phyloP scores from a whole-genome alignment of 495 filamentous ascomycete genomes.

The Penicillium samsonianum region DNA sequence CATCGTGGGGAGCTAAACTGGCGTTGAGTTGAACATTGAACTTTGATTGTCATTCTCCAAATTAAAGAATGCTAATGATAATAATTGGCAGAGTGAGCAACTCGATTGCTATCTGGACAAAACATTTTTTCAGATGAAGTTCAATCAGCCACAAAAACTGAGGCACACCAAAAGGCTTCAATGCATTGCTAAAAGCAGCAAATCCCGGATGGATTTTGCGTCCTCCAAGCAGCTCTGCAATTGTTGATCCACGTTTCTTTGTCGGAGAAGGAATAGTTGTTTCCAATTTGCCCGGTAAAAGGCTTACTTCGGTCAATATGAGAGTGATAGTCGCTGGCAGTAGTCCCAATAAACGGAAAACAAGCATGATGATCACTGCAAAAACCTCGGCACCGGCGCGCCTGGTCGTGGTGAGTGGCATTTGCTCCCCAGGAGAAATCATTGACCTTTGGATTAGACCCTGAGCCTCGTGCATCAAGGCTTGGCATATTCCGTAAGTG shows the following conservation, averaged over 20 bases:
- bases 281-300: not conserved
- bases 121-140: constrained; percentile 8
- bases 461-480: not conserved
- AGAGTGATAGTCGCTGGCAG: constrained; percentile 1
- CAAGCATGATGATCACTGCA: constrained; percentile 6
- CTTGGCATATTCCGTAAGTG: not conserved
- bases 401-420: not conserved
- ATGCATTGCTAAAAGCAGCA: not conserved
- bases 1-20: not conserved
- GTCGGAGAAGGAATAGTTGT: constrained; percentile 7
- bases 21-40: not conserved
- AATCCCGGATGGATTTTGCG: not conserved
- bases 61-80: no score
- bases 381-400: not conserved
- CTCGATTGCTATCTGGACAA: not conserved
- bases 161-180: not conserved
- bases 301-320: not conserved
- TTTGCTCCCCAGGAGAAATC: not conserved
- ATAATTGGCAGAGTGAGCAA: no score
- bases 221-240: constrained; percentile 2
- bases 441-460: not conserved
- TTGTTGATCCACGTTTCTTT: constrained; percentile 4
- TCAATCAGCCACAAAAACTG: constrained; percentile 2
- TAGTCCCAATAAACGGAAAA: constrained; percentile 1
- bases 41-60: not conserved